These are phyloP conservation scores for Phytophthora hibernalis DNA, from an alignment of 352 stramenopile species.

Conservation along the genomic window DNA sequence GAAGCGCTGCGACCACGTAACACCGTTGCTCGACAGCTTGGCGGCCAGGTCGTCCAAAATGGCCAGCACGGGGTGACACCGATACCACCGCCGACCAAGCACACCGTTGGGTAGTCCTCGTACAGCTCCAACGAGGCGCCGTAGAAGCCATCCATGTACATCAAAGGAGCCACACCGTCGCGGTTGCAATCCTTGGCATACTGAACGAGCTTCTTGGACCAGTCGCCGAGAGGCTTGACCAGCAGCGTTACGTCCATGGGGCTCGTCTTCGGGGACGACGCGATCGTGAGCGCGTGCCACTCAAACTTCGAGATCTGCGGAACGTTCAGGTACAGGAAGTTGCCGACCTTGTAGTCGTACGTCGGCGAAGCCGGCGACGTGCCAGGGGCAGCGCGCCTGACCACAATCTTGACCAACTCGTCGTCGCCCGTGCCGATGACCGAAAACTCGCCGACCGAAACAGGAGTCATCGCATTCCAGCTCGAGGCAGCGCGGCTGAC, in stretches of 20 bases:
- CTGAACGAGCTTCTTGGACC: slow-evolving; percentile 47
- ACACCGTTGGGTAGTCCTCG: slow-evolving; percentile 54
- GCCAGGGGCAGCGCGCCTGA: slow-evolving; percentile 44
- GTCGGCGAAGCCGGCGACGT: slow-evolving; percentile 37
- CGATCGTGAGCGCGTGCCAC: slow-evolving; percentile 67
- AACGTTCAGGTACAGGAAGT: slow-evolving; percentile 67
- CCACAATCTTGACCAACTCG: slow-evolving; percentile 57
- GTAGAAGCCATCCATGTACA: slow-evolving; percentile 71
- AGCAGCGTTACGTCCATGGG: slow-evolving; percentile 49
- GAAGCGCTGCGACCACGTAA: slow-evolving; percentile 45
- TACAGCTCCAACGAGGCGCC: slow-evolving; percentile 54
- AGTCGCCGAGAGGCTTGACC: slow-evolving; percentile 61
- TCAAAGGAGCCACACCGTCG: slow-evolving; percentile 34
- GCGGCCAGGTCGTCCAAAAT: slow-evolving; percentile 53
- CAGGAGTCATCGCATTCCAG: slow-evolving; percentile 52
- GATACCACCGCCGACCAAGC: slow-evolving; percentile 54
- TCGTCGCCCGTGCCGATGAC: slow-evolving; percentile 40
- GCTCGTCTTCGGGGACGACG: slow-evolving; percentile 54
- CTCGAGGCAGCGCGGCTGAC: slow-evolving; percentile 55
- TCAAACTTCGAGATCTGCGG: slow-evolving; percentile 60
- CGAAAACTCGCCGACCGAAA: slow-evolving; percentile 44
- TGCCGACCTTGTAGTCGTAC: slow-evolving; percentile 61
- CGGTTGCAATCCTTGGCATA: slow-evolving; percentile 51
- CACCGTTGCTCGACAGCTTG: slow-evolving; percentile 37
- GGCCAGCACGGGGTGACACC: slow-evolving; percentile 53